Evolutionary conservation across 441 rosid genomes (phyloP), one percentile per base, ranked within the genome.

Genomic region (Erysimum pusillum): DNA sequence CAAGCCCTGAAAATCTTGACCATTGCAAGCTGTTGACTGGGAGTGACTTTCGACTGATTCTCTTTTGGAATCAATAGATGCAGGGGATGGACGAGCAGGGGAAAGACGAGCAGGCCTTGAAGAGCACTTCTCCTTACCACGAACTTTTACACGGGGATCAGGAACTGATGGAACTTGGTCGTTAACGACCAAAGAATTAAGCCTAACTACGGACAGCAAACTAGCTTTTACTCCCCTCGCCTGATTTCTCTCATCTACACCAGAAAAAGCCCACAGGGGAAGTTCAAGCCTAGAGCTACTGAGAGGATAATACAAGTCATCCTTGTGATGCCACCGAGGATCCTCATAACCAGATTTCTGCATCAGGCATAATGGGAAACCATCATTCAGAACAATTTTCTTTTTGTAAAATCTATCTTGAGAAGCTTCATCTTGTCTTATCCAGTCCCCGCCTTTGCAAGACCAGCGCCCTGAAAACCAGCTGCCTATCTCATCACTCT

Each of bases 391-490:
- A 76, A 92, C 94, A 80, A 84, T 65, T 80, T 91, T 96, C 86
- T 81, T 91, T 83, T 90, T 85, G 60, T 79, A 67, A 80, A 79
- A 57, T 74, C 80, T 86, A 66, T 96, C 99, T 71, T 85, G 93
- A 39, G 80, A 67, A 78, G 86, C 75, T 54, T 96, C 99, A 71
- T 96, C 98, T 32, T 84, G 84, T 85, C 97, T 91, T 82, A 85
- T 92, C 99, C 99, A 96, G 84, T 96, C 99, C 74, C 99, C 99
- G 69, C 99, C 99, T 83, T 94, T 96, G 89, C 97, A 92, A 9
- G 98, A 82, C 97, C 98, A 92, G 39, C 83, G 87, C 51, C 91
- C 89, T 72, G 94, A 81, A 83, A 86, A 94, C 93, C 98, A 89
- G 73, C 88, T 91, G 72, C 85, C 80, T 53, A 85, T 65, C 57